Conservation (phyloP, 345 rosid species). For the Psidium guajava region DNA sequence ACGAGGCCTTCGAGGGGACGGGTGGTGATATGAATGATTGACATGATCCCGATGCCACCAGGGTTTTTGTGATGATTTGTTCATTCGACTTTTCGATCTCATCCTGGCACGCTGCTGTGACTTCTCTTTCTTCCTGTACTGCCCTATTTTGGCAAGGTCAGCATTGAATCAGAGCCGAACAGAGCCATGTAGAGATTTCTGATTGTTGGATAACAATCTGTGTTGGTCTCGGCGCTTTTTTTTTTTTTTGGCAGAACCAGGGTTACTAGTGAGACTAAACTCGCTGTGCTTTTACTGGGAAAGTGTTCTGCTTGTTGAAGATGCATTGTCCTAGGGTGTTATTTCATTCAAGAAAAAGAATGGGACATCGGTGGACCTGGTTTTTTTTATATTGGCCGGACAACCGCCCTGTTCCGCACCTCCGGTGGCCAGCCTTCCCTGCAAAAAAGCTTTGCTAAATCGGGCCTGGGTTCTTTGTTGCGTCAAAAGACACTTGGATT, state of each 20-base stretch:
- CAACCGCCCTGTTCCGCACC: too few relatives aligned
- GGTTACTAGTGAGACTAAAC: background rate
- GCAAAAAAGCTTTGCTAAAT: background rate
- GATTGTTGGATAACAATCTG: background rate
- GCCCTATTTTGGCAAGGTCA: background rate
- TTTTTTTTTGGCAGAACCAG: background rate
- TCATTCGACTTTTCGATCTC: background rate
- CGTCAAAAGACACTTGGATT: background rate
- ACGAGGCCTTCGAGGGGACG: conserved; percentile 11
- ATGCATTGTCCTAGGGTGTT: background rate
- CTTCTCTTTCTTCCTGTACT: background rate
- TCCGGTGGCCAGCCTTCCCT: background rate
- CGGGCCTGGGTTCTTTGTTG: background rate
- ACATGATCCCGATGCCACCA: background rate
- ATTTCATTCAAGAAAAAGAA: background rate
- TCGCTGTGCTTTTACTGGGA: background rate
- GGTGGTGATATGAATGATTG: background rate
- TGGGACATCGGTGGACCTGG: background rate
- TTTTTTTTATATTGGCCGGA: background rate
- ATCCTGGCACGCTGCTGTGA: background rate
- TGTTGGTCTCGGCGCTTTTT: background rate
- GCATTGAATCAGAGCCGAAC: background rate
- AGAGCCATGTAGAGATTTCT: background rate
- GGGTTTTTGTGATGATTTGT: background rate
- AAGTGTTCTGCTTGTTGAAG: background rate